Conservation (phyloP, 306 rosid genomes). For the Cicer cuneatum region DNA sequence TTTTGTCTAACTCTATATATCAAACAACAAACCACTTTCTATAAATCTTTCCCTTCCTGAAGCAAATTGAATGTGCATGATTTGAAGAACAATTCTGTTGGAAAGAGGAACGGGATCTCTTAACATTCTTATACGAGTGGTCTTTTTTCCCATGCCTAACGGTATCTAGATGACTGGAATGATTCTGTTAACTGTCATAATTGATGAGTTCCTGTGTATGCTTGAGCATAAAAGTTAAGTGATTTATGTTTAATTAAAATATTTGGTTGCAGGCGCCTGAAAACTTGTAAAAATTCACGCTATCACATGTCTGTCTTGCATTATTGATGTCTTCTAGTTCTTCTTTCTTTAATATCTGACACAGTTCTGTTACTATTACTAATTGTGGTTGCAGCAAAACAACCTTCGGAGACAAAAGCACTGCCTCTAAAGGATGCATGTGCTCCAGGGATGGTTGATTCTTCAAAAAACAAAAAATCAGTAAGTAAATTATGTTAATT, state of each 20-base stretch:
- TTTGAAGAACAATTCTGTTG: slow-evolving; percentile 25
- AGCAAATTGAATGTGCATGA: not conserved
- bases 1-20: slow-evolving; percentile 21
- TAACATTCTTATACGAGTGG: not conserved
- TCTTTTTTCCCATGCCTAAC: not conserved
- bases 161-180: slow-evolving; percentile 16
- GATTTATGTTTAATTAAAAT: not conserved
- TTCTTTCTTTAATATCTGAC: slow-evolving; percentile 44
- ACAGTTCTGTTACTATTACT: slow-evolving; percentile 39
- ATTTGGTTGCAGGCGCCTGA: not conserved
- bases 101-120: not conserved
- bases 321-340: slow-evolving; percentile 18
- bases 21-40: slow-evolving; percentile 12
- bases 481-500: slow-evolving; percentile 57
- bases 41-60: slow-evolving; percentile 2
- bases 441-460: slow-evolving; percentile 51
- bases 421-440: slow-evolving; percentile 51
- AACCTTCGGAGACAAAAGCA: slow-evolving; percentile 51
- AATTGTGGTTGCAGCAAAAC: slow-evolving; percentile 56
- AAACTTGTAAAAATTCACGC: slow-evolving; percentile 19
- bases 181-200: slow-evolving; percentile 17
- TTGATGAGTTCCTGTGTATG: slow-evolving; percentile 18
- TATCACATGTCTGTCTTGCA: slow-evolving; percentile 26
- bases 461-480: slow-evolving; percentile 66
- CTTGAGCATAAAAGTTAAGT: slow-evolving; percentile 15